A percentile compares a stretch with the other conserved stretches of the same genome.
Evolutionary conservation across 306 rosid species (phyloP).

Genomic region (Corylus americana): DNA sequence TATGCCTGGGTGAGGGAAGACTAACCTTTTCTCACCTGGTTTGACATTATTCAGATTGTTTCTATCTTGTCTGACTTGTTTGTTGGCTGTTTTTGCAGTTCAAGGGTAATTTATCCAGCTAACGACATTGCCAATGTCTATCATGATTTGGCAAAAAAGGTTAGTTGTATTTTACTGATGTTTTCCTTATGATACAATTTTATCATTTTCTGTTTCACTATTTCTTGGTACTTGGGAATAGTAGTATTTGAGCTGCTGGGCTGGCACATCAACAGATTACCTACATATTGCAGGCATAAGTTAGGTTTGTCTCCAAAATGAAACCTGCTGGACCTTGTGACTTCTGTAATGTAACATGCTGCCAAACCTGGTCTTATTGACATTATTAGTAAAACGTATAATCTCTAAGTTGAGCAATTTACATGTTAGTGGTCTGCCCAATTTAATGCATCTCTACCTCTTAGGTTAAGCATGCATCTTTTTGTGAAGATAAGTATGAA

Average conservation of each 20-base stretch:
- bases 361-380: background rate
- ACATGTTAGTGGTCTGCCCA: background rate
- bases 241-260: background rate
- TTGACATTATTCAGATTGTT: conserved; percentile 12
- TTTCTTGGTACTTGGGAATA: background rate
- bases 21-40: conserved; percentile 6
- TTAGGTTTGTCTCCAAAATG: background rate
- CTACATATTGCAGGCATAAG: background rate
- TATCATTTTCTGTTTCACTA: background rate
- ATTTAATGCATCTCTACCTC: background rate
- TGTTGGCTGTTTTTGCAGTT: conserved; percentile 55
- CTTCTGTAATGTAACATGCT: background rate
- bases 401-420: background rate
- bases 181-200: background rate
- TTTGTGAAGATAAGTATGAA: background rate
- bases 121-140: conserved; percentile 68
- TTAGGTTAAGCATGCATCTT: background rate
- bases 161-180: conserved; percentile 15
- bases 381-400: background rate
- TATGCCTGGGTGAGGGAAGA: conserved; percentile 80
- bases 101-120: conserved; percentile 68
- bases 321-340: background rate
- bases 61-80: background rate
- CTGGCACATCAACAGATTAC: background rate
- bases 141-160: conserved; percentile 85